Percentiles rank a stretch among this genome's conserved stretches.
Conservation (phyloP, 2,329 filamentous ascomycete genomes). For the Phaeoacremonium minimum region DNA sequence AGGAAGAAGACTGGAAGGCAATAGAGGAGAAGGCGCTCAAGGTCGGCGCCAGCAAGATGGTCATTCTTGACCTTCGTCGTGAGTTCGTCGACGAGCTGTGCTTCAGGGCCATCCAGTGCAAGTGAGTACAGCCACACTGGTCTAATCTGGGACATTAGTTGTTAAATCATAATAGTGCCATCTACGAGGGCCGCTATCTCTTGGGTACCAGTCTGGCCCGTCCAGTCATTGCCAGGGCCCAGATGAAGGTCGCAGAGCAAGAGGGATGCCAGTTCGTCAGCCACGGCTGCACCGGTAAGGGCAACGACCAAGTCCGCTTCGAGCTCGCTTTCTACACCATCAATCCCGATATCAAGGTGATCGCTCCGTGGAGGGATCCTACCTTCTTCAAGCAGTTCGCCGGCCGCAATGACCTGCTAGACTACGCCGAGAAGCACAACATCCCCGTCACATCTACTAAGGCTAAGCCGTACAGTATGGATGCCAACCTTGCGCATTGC, state of each 20-base stretch:
- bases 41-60: constrained; percentile 26
- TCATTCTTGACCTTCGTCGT: constrained; percentile 57
- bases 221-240: constrained; percentile 65
- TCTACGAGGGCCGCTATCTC: constrained; percentile 54
- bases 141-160: too few relatives aligned
- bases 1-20: constrained; percentile 69
- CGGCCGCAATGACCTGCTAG: constrained; percentile 68
- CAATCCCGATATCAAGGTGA: constrained; percentile 63
- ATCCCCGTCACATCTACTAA: constrained; percentile 73
- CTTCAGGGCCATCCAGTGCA: constrained; percentile 75
- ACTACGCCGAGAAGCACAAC: constrained; percentile 62
- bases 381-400: constrained; percentile 51
- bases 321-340: constrained; percentile 38
- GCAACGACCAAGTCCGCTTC: constrained; percentile 62
- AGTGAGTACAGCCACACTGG: too few relatives aligned
- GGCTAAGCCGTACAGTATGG: constrained; percentile 61
- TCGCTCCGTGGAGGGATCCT: constrained; percentile 70
- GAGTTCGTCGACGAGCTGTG: constrained; percentile 76
- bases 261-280: constrained; percentile 51
- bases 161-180: too few relatives aligned
- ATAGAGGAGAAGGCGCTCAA: constrained; percentile 66
- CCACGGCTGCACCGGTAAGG: constrained; percentile 46
- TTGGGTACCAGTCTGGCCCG: constrained; percentile 60
- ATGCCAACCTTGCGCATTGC: constrained; percentile 39
- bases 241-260: constrained; percentile 60